Evolutionary conservation across 2,329 filamentous ascomycete species (phyloP), one percentile per base, ranked within the genome.

Genomic region (Hypoxylon sp.): DNA sequence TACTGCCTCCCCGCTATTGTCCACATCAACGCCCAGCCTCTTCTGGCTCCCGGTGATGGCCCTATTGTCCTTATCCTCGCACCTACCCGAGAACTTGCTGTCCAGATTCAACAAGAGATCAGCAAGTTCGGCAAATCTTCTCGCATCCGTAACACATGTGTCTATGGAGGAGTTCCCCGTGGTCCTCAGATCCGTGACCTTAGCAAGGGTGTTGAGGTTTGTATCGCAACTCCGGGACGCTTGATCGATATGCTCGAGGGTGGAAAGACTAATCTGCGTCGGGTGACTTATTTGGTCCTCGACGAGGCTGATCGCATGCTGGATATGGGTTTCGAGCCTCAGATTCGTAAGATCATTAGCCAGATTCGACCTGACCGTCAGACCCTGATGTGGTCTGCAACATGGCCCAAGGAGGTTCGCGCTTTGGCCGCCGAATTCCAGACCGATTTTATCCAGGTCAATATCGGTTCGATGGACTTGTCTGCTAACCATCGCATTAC

Each of bases 281-380:
- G 96, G 80, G 94, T 98, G 68, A 99, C 96, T 60, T 99, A 99
- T 83, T 86, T 99, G 61, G 96, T 98, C 72, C 93, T 99, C 70
- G 96, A 99, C 76, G 96, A 99, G 85, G 96, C 96, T 79, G 96
- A 99, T 83, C 95, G 96, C 77, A 99, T 99, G 96, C 87, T 99
- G 79, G 96, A 99, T 84, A 99, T 99, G 96, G 96, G 96, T 89
- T 98, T 99, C 83, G 96, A 99, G 84, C 96, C 96, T 72, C 96
- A 98, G 81, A 98, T 99, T 76, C 93, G 96, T 84, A 98, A 98
- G 85, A 98, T 99, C 72, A 94, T 99, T 73, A 87, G 91, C 69
- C 96, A 99, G 83, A 98, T 98, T 81, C 93, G 96, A 73, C 96
- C 96, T 56, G 96, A 99, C 79, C 91, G 96, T 86, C 96, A 99